These are phyloP conservation scores for Chalaropsis thielavioides DNA, from an alignment of 2,329 filamentous ascomycete species.

Conservation along the genomic window DNA sequence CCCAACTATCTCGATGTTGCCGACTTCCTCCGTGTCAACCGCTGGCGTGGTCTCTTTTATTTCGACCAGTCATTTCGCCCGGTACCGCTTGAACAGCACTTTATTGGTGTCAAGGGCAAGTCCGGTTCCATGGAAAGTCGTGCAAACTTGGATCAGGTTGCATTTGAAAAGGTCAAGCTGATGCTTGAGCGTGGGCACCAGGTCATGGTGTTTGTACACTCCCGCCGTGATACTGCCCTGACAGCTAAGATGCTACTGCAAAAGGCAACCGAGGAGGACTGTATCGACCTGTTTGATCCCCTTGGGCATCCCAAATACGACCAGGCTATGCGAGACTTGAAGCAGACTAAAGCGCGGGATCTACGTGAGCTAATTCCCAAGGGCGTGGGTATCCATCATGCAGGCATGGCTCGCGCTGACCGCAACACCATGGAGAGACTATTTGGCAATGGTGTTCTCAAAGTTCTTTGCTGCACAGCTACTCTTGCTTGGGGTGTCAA, in stretches of 20 bases:
- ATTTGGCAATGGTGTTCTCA: constrained; percentile 83
- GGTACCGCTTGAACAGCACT: constrained; percentile 92
- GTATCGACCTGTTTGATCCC: constrained; percentile 71
- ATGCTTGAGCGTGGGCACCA: constrained; percentile 91
- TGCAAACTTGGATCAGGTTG: constrained; percentile 74
- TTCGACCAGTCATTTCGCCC: constrained; percentile 93
- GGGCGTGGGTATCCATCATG: constrained; percentile 89
- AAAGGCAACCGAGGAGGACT: constrained; percentile 69
- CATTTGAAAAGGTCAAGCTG: constrained; percentile 87
- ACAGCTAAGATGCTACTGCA: constrained; percentile 77
- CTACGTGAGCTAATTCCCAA: constrained; percentile 79
- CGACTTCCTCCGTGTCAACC: constrained; percentile 93
- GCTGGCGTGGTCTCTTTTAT: constrained; percentile 84
- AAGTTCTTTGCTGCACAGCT: constrained; percentile 94
- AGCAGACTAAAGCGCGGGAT: constrained; percentile 70
- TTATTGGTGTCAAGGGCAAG: constrained; percentile 91
- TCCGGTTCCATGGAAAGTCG: constrained; percentile 63
- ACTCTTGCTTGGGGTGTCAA: constrained; percentile 99
- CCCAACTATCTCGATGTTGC: constrained; percentile 96
- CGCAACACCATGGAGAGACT: constrained; percentile 90
- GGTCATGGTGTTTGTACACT: constrained; percentile 98
- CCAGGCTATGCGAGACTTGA: constrained; percentile 68
- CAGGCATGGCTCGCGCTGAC: constrained; percentile 88
- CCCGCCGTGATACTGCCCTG: constrained; percentile 79
- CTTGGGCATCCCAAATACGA: constrained; percentile 65